These are phyloP conservation scores for Panus rudis DNA, from an alignment of 768 basidiomycete species.

Conservation along the genomic window DNA sequence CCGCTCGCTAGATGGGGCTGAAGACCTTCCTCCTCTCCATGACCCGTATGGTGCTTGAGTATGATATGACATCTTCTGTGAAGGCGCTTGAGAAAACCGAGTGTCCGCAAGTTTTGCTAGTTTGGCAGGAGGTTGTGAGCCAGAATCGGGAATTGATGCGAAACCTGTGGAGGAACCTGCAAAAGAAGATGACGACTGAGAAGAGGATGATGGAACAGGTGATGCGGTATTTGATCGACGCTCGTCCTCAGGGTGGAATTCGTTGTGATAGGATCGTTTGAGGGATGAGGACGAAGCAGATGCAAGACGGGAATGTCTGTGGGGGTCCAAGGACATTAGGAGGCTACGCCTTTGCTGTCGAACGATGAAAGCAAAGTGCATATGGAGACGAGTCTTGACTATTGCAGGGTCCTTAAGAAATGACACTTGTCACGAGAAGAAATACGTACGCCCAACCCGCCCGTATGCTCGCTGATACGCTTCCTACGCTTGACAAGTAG, in stretches of 20 bases:
- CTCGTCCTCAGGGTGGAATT: conserved; percentile 36
- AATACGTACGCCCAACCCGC: too few species aligned
- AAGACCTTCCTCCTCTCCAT: too few species aligned
- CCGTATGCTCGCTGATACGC: too few species aligned
- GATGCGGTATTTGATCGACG: conserved; percentile 8
- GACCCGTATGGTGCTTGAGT: too few species aligned
- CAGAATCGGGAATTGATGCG: too few species aligned
- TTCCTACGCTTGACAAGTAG: too few species aligned
- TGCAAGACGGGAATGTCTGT: conserved; percentile 15
- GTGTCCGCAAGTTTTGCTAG: too few species aligned
- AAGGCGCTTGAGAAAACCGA: too few species aligned
- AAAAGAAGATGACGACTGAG: conserved; percentile 5
- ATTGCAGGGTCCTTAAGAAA: too few species aligned
- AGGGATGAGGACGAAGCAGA: conserved; percentile 19
- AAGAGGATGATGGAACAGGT: conserved; percentile 6
- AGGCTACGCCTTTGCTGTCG: conserved; percentile 45
- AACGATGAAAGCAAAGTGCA: conserved; percentile 45
- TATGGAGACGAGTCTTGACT: conserved; percentile 27
- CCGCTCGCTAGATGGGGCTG: conserved; percentile 8
- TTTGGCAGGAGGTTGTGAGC: too few species aligned
- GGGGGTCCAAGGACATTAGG: conserved; percentile 52
- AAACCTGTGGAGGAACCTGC: conserved; percentile 12
- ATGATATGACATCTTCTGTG: too few species aligned
- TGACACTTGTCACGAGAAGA: too few species aligned
- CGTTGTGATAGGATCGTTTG: conserved; percentile 41